phyloP scores from a whole-genome alignment of 2,329 filamentous ascomycete genomes.

The Septoria linicola region DNA sequence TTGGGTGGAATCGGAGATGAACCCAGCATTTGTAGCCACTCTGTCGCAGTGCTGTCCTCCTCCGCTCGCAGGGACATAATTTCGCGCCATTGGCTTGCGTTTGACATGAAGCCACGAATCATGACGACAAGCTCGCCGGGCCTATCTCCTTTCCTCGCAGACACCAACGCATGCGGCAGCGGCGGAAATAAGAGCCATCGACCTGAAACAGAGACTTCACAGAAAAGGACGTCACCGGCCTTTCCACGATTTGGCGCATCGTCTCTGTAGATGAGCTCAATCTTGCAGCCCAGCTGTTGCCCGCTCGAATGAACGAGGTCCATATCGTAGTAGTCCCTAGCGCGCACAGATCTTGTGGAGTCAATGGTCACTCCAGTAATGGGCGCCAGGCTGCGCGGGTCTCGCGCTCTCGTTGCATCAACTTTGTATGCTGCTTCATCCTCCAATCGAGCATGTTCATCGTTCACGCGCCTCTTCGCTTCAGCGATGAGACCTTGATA shows the following conservation, averaged over 20 bases:
- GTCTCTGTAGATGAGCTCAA: constrained; percentile 84
- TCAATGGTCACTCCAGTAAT: constrained; percentile 71
- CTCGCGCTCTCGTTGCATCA: constrained; percentile 75
- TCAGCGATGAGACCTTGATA: constrained; percentile 75
- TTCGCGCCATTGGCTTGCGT: constrained; percentile 74
- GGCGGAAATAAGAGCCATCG: constrained; percentile 92
- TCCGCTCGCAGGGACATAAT: constrained; percentile 74
- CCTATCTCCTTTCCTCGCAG: constrained; percentile 73
- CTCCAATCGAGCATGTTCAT: constrained; percentile 70
- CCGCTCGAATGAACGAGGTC: constrained; percentile 84
- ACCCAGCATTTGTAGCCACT: constrained; percentile 89
- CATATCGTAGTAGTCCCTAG: constrained; percentile 86
- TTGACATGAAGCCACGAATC: constrained; percentile 69
- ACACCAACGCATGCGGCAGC: constrained; percentile 69
- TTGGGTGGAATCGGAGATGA: constrained; percentile 58
- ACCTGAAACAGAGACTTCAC: constrained; percentile 75
- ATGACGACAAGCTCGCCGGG: constrained; percentile 77
- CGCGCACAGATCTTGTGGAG: constrained; percentile 75
- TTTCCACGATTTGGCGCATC: constrained; percentile 66
- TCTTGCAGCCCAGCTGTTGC: constrained; percentile 82
- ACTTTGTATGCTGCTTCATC: constrained; percentile 85
- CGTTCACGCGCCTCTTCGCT: constrained; percentile 70
- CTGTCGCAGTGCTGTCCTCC: constrained; percentile 71
- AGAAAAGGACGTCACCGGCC: constrained; percentile 83
- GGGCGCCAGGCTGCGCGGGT: constrained; percentile 72